Evolutionary conservation across 2,329 filamentous ascomycete genomes (phyloP).

Genomic region (Colletotrichum phormii): DNA sequence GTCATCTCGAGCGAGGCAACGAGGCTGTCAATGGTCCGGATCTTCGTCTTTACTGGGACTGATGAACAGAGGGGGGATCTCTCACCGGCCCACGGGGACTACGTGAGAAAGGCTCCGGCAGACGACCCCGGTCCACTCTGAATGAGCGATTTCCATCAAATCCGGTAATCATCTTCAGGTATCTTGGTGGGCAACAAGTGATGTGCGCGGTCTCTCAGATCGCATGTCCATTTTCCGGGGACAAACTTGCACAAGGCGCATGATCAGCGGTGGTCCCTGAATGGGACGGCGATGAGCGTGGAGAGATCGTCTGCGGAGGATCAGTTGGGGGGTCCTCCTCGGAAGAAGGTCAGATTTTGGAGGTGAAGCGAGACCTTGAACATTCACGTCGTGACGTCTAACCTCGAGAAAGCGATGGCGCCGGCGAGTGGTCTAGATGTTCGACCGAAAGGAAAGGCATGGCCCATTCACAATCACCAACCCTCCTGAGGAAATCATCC

Average conservation of each 20-base stretch:
- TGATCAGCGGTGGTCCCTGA: conserved; percentile 28
- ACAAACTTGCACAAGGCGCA: conserved; percentile 18
- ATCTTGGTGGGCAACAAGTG: background rate
- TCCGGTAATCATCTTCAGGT: background rate
- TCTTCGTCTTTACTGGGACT: background rate
- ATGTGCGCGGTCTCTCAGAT: background rate
- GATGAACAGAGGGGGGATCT: background rate
- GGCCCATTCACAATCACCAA: background rate
- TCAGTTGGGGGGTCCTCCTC: background rate
- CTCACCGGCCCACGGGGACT: background rate
- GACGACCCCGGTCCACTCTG: background rate
- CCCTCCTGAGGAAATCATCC: background rate
- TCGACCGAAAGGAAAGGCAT: background rate
- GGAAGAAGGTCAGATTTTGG: conserved; percentile 3
- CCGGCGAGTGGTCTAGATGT: background rate
- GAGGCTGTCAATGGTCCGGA: background rate
- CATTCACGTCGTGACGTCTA: background rate
- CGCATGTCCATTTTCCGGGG: conserved; percentile 1
- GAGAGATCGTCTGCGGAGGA: background rate
- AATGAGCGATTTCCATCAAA: background rate
- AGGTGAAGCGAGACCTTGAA: background rate
- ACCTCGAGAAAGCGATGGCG: background rate
- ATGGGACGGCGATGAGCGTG: background rate
- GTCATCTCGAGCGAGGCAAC: background rate
- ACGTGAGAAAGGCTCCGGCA: conserved; percentile 3